Evolutionary conservation across 2,329 filamentous ascomycete species (phyloP).

Genomic region (Cladosporium sp.): DNA sequence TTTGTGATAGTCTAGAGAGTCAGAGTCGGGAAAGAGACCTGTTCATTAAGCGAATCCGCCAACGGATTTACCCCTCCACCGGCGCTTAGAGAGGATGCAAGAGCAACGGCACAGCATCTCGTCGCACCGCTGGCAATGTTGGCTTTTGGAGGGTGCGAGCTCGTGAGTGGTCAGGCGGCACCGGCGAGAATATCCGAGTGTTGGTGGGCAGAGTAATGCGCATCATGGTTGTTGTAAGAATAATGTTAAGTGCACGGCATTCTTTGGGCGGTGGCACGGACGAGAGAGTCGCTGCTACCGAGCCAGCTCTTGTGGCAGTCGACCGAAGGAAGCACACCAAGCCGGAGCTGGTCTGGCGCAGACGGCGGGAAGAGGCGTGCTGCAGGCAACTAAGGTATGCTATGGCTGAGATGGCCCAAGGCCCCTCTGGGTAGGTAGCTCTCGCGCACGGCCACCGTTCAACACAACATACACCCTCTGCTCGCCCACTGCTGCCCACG

Average conservation of each 20-base stretch:
- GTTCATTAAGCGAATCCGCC: background rate
- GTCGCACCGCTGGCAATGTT: background rate
- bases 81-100: conserved; percentile 14
- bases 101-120: conserved; percentile 7
- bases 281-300: background rate
- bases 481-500: background rate
- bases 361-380: conserved; percentile 8
- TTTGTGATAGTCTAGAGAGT: background rate
- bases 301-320: conserved; percentile 7
- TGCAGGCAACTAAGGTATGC: background rate
- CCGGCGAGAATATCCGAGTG: conserved; percentile 1
- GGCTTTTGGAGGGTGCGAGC: background rate
- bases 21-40: background rate
- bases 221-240: background rate
- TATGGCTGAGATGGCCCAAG: conserved; percentile 1
- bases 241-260: background rate
- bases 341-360: background rate
- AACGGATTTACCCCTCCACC: conserved; percentile 8
- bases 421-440: background rate
- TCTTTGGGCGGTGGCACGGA: conserved; percentile 1
- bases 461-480: background rate
- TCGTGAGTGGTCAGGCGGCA: conserved; percentile 4
- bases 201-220: background rate
- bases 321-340: conserved; percentile 17
- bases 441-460: conserved; percentile 14